A percentile compares a stretch with the other conserved stretches of the same genome.
Evolutionary conservation across 768 basidiomycete species (phyloP).

Genomic region (Phaeolepiota aurea): DNA sequence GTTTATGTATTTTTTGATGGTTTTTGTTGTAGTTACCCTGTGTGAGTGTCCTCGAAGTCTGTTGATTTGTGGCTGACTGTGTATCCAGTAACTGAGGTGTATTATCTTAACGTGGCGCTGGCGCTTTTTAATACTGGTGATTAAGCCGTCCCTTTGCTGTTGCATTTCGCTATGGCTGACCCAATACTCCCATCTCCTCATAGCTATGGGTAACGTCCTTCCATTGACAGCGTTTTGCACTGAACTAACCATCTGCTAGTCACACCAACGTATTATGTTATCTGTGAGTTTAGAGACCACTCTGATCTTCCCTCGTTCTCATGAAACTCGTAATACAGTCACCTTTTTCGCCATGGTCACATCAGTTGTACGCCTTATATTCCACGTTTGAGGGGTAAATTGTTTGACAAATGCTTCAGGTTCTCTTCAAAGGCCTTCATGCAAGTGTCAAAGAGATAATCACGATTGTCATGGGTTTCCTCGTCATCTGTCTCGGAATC

Average conservation of each 20-base stretch:
- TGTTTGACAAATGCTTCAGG: constrained; percentile 24
- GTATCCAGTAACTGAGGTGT: constrained; percentile 73
- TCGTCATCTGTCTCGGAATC: constrained; percentile 88
- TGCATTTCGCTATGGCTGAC: too few relatives aligned
- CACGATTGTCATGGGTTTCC: constrained; percentile 87
- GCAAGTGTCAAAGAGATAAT: constrained; percentile 74
- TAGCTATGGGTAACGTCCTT: constrained; percentile 53
- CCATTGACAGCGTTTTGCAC: too few relatives aligned
- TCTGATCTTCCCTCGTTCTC: constrained; percentile 5
- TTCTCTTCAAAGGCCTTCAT: constrained; percentile 85
- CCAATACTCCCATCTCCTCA: constrained; percentile 8
- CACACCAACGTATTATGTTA: constrained; percentile 83
- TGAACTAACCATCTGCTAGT: constrained; percentile 38
- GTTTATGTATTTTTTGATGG: constrained; percentile 86
- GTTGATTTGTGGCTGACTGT: constrained; percentile 6
- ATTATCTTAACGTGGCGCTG: constrained; percentile 92
- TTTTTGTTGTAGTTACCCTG: constrained; percentile 77
- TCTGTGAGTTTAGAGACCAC: constrained; percentile 38
- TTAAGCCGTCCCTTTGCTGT: too few relatives aligned
- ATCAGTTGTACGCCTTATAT: constrained; percentile 49
- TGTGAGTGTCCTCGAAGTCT: constrained; percentile 31
- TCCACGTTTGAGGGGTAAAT: background rate
- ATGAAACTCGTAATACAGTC: constrained; percentile 31
- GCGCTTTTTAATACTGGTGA: constrained; percentile 89
- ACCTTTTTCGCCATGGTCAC: constrained; percentile 83